These are phyloP conservation scores for Xylaria sp. DNA, from an alignment of 2,329 filamentous ascomycete species.

Conservation along the genomic window DNA sequence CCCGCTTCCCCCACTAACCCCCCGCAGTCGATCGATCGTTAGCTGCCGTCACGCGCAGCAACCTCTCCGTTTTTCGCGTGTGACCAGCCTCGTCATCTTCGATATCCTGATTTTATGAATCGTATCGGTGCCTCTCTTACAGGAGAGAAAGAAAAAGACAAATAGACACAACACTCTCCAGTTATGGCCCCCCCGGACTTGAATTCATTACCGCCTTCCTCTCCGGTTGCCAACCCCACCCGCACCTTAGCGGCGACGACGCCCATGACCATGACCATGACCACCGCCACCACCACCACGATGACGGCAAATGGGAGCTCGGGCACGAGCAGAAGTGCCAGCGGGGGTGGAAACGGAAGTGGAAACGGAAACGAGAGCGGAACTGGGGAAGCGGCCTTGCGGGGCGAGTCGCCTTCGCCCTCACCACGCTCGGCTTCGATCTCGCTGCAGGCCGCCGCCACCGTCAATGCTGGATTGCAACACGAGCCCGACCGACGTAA, in stretches of 20 bases:
- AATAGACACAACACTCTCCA: background rate
- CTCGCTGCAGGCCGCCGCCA: conserved; percentile 80
- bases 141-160: too few species aligned
- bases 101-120: background rate
- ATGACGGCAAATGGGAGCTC: conserved; percentile 33
- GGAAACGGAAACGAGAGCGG: conserved; percentile 30
- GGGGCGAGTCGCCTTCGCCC: conserved; percentile 65
- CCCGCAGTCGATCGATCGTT: background rate
- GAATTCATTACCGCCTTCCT: conserved; percentile 67
- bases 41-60: background rate
- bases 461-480: conserved; percentile 80
- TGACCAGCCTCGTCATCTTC: background rate
- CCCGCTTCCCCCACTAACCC: background rate
- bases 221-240: conserved; percentile 49
- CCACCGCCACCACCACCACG: too few species aligned
- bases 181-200: conserved; percentile 67
- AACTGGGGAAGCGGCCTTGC: conserved; percentile 41
- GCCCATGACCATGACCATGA: conserved; percentile 51
- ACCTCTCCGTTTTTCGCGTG: background rate
- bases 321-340: conserved; percentile 27
- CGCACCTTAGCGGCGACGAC: conserved; percentile 53
- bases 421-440: conserved; percentile 73
- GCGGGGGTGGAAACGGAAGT: conserved; percentile 42
- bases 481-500: conserved; percentile 70
- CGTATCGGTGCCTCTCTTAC: background rate